Base-by-base conservation (phyloP, 257 asterid species). In the Fraxinus excelsior region DNA sequence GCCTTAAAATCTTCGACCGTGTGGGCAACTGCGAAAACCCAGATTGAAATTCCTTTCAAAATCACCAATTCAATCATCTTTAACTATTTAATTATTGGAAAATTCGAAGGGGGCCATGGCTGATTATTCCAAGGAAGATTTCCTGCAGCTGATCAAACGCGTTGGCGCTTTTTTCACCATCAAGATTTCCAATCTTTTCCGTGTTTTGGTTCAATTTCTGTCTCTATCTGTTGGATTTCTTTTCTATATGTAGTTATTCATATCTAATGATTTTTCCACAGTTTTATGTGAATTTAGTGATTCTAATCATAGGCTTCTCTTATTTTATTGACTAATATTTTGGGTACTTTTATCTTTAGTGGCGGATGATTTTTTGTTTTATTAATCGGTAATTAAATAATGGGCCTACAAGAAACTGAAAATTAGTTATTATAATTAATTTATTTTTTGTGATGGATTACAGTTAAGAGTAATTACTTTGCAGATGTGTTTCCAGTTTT, bases 91-190 rank as follows among this genome's bases (percentile, higher is more conserved):
- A 60, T 60, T 25, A 21, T 1, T 60, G 32, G 29, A 23, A 60
- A 23, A 7, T 60, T 60, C 31, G 16, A 21, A 32, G 31, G 42
- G 32, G 67, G 67, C 18, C 76, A 93, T 93, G 99, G 98, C 94
- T 77, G 94, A 87, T 82, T 80, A 86, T 80, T 75, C 94, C 69
- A 90, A 86, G 85, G 97, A 91, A 42, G 98, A 93, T 76, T 82
- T 91, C 51, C 37, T 93, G 78, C 96, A 85, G 79, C 83, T 95
- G 84, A 78, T 91, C 85, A 95, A 90, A 89, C 92, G 98, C 62
- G 78, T 89, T 42, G 96, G 96, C 78, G 84, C 90, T 74, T 87
- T 91, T 76, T 84, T 91, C 78, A 80, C 97, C 40, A 60, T 89
- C 84, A 93, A 87, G 90, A 70, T 91, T 67, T 86, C 98, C 77